These are phyloP conservation scores for Erythrophleum ivorense DNA, from an alignment of 331 rosid species.

Conservation along the genomic window DNA sequence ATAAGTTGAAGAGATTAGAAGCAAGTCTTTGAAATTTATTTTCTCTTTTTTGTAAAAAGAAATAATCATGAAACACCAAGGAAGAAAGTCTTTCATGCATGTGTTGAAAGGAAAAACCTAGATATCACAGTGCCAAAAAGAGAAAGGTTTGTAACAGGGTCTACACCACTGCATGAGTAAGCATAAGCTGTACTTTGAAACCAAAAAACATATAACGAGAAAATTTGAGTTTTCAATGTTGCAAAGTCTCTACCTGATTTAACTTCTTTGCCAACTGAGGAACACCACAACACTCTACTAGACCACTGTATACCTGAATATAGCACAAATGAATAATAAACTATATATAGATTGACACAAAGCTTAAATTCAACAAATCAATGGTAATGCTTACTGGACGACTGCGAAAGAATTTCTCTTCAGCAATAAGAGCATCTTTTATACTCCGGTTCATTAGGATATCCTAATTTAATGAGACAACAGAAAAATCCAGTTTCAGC, in stretches of 20 bases:
- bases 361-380: conserved; percentile 9
- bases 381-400: conserved; percentile 77
- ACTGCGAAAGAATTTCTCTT: conserved; percentile 87
- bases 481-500: conserved; percentile 39
- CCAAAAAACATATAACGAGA: conserved; percentile 26
- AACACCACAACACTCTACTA: conserved; percentile 95
- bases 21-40: not conserved
- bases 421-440: conserved; percentile 93
- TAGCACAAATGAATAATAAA: conserved; percentile 37
- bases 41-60: not conserved
- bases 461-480: conserved; percentile 66
- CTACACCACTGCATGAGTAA: conserved; percentile 20
- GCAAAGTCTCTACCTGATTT: conserved; percentile 77
- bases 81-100: conserved; percentile 16
- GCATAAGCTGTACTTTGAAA: conserved; percentile 11
- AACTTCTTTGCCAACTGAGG: conserved; percentile 95
- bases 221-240: conserved; percentile 15
- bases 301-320: conserved; percentile 79
- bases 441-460: conserved; percentile 80
- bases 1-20: conserved; percentile 13
- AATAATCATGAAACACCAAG: conserved; percentile 13
- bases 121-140: conserved; percentile 7
- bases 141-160: conserved; percentile 13
- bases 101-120: not conserved
- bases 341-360: conserved; percentile 16